phyloP scores from a whole-genome alignment of 768 basidiomycete species.

The Mycena epipterygia region DNA sequence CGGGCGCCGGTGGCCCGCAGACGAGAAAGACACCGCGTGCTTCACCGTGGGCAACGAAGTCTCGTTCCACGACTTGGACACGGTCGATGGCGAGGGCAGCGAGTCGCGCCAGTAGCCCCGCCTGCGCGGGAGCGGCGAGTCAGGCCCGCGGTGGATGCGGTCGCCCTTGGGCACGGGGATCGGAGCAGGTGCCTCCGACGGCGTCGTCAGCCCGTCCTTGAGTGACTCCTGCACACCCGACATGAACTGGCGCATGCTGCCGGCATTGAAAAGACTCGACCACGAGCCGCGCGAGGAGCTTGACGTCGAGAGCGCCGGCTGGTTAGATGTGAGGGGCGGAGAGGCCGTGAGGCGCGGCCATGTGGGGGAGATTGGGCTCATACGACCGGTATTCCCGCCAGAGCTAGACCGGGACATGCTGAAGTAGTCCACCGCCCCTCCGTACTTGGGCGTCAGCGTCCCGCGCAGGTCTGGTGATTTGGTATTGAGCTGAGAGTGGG shows the following conservation, averaged over 20 bases:
- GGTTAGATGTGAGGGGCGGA: constrained; percentile 54
- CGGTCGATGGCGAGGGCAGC: constrained; percentile 42
- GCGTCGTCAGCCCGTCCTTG: constrained; percentile 58
- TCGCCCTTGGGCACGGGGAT: constrained; percentile 44
- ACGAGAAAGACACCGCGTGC: constrained; percentile 57
- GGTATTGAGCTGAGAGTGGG: constrained; percentile 9
- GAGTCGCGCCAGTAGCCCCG: constrained; percentile 44
- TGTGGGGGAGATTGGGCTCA: constrained; percentile 59
- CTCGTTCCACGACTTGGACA: constrained; percentile 74
- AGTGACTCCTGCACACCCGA: constrained; percentile 68
- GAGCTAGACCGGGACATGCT: constrained; percentile 56
- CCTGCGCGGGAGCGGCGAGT: constrained; percentile 44
- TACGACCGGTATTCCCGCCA: constrained; percentile 44
- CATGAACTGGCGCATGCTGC: constrained; percentile 78
- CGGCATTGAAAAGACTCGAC: constrained; percentile 82
- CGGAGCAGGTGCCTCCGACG: constrained; percentile 47
- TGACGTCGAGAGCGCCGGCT: constrained; percentile 56
- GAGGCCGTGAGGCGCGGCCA: constrained; percentile 65
- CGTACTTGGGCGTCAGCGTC: constrained; percentile 37
- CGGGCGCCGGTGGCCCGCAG: constrained; percentile 56
- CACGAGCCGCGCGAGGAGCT: constrained; percentile 83
- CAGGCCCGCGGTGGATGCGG: constrained; percentile 40
- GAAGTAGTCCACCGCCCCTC: constrained; percentile 73
- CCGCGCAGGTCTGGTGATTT: constrained; percentile 28
- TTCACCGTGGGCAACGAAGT: constrained; percentile 46